Evolutionary conservation across 2,329 filamentous ascomycete species (phyloP), one percentile per base, ranked within the genome.

Genomic region (Simplicillium aogashimaense): DNA sequence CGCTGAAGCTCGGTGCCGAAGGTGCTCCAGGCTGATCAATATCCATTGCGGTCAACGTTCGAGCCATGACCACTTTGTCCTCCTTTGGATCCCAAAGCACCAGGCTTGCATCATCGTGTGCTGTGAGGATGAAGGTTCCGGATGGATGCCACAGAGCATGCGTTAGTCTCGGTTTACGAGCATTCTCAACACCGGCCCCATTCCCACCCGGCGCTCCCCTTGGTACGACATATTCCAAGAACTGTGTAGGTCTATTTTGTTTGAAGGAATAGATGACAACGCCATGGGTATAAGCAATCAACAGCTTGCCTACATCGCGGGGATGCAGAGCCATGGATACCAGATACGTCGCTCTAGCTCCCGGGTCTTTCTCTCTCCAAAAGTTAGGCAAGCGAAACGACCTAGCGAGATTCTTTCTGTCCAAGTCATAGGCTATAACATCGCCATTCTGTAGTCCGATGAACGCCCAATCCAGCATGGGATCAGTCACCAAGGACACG

Each of bases 21-120:
- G 71, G 15, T 12, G 68, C 57, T 0, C 70, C 70, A 3, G 82
- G 79, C 46, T 81, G 74, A 50, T 95, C 76, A 40, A 97, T 68
- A 50, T 86, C 76, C 4, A 75, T 76, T 42, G 86, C 78, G 41
- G 81, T 76, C 28, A 95, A 61, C 1, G 86, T 95, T 50, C 92
- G 73, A 4, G 90, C 89, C 69, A 87, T 79, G 7, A 98, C 65
- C 30, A 94, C 67, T 42, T 85, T 79, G 7, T 86, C 87, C 54
- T 97, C 90, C 52, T 88, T 94, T 1, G 83, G 69, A 58, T 98
- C 92, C 89, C 90, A 98, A 50, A 97, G 83, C 0, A 94, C 90
- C 36, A 98, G 66, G 50, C 86, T 95, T 29, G 84, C 83, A 56
- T 98, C 92, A 41, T 95, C 88, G 54, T 95, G 85, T 1, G 81